These are phyloP conservation scores for Nematocida minor DNA, from an alignment of 371 early-diverging fungal species.

Conservation along the genomic window DNA sequence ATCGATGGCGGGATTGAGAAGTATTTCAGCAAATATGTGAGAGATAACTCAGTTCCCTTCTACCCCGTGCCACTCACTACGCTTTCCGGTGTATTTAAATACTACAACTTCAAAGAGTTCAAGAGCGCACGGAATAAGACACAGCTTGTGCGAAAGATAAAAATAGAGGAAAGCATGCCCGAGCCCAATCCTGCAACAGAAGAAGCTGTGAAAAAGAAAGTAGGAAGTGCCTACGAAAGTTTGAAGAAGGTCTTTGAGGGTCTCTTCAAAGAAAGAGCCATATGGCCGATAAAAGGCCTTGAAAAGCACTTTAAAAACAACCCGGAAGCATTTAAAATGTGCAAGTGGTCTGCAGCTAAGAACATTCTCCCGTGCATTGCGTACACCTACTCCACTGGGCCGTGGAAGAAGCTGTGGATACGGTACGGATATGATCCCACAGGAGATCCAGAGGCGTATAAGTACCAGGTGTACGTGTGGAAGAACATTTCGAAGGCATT, in stretches of 20 bases:
- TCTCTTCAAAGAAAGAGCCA: neutral
- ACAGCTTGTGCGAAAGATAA: neutral
- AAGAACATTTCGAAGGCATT: constrained; percentile 45
- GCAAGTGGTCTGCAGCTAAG: constrained; percentile 50
- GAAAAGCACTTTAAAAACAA: neutral
- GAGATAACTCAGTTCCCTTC: neutral
- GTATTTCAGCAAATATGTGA: neutral
- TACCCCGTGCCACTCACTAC: constrained; percentile 18
- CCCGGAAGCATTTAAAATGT: neutral
- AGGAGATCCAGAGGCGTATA: constrained; percentile 52
- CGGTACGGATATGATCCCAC: constrained; percentile 61
- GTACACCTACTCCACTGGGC: constrained; percentile 58
- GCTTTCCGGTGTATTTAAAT: constrained; percentile 17
- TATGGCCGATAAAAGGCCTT: constrained; percentile 35
- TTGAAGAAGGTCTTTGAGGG: neutral
- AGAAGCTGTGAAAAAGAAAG: neutral
- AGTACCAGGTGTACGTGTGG: constrained; percentile 57
- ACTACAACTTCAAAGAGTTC: constrained; percentile 49
- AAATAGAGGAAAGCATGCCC: constrained; percentile 12
- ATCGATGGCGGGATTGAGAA: neutral
- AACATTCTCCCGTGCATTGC: constrained; percentile 51
- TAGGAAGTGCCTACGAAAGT: neutral
- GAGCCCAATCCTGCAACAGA: neutral
- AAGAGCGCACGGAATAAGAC: constrained; percentile 10
- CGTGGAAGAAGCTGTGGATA: constrained; percentile 63